A percentile compares a stretch with the other conserved stretches of the same genome.
Evolutionary conservation across 148 eudicot species (phyloP).

Genomic region (Rhododendron griersonianum): DNA sequence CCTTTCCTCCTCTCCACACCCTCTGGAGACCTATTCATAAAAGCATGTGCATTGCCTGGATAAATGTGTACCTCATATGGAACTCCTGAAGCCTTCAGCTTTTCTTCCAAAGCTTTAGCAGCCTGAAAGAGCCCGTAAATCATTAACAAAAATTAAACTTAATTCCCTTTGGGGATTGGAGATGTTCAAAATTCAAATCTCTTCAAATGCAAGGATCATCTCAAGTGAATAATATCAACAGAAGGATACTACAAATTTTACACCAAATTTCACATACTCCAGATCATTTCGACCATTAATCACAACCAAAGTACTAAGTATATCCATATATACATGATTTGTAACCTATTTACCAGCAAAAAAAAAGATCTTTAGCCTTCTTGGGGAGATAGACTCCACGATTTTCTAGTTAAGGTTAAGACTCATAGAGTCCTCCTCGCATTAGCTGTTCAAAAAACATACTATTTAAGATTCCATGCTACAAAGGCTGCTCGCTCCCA

Average conservation of each 20-base stretch:
- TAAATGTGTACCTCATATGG: constrained; percentile 73
- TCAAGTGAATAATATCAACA: not conserved
- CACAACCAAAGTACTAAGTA: not conserved
- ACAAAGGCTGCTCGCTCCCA: not conserved
- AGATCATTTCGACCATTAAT: not conserved
- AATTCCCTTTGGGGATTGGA: not conserved
- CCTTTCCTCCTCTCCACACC: constrained; percentile 69
- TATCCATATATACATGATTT: not conserved
- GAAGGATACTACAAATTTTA: not conserved
- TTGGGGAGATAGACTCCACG: not conserved
- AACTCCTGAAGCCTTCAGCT: constrained; percentile 67
- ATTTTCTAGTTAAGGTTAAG: not conserved
- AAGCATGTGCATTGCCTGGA: constrained; percentile 67
- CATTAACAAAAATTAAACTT: not conserved
- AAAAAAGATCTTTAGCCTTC: no score
- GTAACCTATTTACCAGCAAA: not conserved
- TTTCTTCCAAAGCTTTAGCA: constrained; percentile 80
- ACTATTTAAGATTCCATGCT: not conserved
- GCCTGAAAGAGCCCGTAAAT: constrained; percentile 36
- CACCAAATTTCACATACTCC: not conserved
- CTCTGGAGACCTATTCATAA: constrained; percentile 82
- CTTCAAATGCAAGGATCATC: not conserved
- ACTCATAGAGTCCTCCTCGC: not conserved
- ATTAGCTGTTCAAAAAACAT: not conserved
- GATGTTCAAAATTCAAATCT: not conserved